Evolutionary conservation across 331 rosid genomes (phyloP), one percentile per base, ranked within the genome.

Genomic region (Malus hybrid): DNA sequence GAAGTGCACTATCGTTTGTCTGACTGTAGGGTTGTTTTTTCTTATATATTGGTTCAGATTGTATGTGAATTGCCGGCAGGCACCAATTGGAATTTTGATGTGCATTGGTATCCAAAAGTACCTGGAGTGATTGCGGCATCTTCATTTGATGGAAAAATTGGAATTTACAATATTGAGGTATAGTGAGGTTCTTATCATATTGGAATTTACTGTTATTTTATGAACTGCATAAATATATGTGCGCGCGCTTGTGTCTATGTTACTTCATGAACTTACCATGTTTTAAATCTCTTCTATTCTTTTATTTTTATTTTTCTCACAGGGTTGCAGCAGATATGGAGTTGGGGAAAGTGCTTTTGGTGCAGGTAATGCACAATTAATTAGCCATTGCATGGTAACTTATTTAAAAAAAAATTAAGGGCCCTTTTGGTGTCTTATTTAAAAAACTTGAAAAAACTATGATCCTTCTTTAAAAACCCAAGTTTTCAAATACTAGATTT

Each of bases 131-230:
- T 95, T 79, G 87, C 97, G 36, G 96, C 99, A 44, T 95, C 99
- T 71, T 95, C 99, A 61, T 95, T 95, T 83, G 99, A 95, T 89
- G 99, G 98, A 67, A 92, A 90, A 87, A 77, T 95, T 86, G 99
- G 99, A 82, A 82, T 95, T 57, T 90, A 92, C 79, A 95, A 95
- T 75, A 83, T 95, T 66, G 97, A 92, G 98, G 99, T 92, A 92
- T 31, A 8, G 29, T 28, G 64, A 19, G 13, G 13, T 64, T 62
- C 29, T 55, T 65, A 60, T 57, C 1, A 27, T 39, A 27, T 11
- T 22, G 59, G 48, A 42, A 42, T 52, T 18, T 52, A 52, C 42
- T 36, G 52, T 39, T 59, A 42, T 73, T 73, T 59, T 31, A 59
- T 9, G 27, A 73, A 10, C 69, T 65, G 48, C 29, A 62, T 29